Base-by-base conservation (phyloP, 148 eudicot species). In the Vaccinium corymbosum region DNA sequence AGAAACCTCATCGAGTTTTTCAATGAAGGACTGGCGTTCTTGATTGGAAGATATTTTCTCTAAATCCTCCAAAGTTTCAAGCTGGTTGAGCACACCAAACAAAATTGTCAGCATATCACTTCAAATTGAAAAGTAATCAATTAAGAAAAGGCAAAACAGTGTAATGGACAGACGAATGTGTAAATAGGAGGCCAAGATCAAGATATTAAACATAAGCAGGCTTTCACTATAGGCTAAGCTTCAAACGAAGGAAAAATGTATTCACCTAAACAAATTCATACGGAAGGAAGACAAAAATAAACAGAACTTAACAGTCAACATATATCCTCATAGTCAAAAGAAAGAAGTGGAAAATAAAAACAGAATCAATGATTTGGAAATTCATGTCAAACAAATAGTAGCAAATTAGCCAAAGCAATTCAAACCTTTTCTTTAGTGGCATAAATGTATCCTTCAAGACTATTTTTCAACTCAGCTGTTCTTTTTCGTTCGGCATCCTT, bases 401-500 rank as follows among this genome's bases (percentile, higher is more conserved):
- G 68, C 35, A 71, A 6, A 72, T 82, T 51, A 6, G n/a, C 29
- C 56, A 76, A n/a, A 66, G 48, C 61, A 85, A 27, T 87, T 79
- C 80, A 22, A 80, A 95, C 99, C 97, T 95, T 97, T 82, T 97
- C 98, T 83, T 89, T 93, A 46, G 98, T 94, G 29, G 90, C 87
- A 83, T 97, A 97, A 71, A 95, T 97, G 89, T 94, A 97, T 81
- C 91, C 94, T 90, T 97, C 99, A 79, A 95, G 86, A 83, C 90
- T 89, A 86, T 97, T 97, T 90, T 97, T 97, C 86, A 90, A 81
- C 90, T 97, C 98, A 49, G 98, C 98, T 61, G 98, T 94, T 88
- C 93, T 91, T 88, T 89, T 94, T 81, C 98, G 88, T 82, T 95
- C 99, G 42, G 95, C 94, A 88, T 97, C 98, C 88, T 90, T 97